Evolutionary conservation across 345 rosid genomes (phyloP), one percentile per base, ranked within the genome.

Genomic region (Heritiera fomes): DNA sequence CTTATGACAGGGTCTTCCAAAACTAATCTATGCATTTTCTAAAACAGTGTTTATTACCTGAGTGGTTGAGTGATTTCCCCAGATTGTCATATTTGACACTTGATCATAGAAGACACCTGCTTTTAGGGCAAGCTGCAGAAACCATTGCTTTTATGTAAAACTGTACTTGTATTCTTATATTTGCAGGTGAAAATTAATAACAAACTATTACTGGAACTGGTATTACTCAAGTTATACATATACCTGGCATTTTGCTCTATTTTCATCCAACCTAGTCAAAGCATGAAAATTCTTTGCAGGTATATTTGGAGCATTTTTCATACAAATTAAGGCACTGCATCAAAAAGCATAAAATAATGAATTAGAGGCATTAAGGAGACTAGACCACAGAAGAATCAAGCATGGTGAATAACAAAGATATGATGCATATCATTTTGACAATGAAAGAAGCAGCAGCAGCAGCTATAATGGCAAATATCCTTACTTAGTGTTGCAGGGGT

Each of bases 41-140:
- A 38, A 45, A n/a, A 12, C 28, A 28, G 43, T 66, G 79, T 70
- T 80, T 38, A n/a, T 50, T 74, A 95, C 98, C 99, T 96, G 98
- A 80, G 99, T 96, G 10, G 97, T 96, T 2, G 99, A 96, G 86
- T 96, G 99, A 82, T 96, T 96, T 76, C 99, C 99, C 99, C 99
- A 96, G 45, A 96, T 94, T 80, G 99, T 92, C 94, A 92, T 70
- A 75, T 92, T 94, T 47, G 99, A 96, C 73, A 96, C 99, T 84
- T 91, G 89, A 81, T 96, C 99, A 23, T 96, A 96, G 86, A 96
- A 96, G 52, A 92, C 97, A 2, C 97, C 98, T 10, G 99, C 97
- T 88, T 93, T 96, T 50, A 91, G 88, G 20, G 99, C 99, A 63
- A 96, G 94, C 99, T 96, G 89, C 86, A 86, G 53, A 55, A 81